Percentiles rank a stretch among this genome's conserved stretches.
Conservation (phyloP, 176 grass and related monocot species). For the Pharus latifolius region DNA sequence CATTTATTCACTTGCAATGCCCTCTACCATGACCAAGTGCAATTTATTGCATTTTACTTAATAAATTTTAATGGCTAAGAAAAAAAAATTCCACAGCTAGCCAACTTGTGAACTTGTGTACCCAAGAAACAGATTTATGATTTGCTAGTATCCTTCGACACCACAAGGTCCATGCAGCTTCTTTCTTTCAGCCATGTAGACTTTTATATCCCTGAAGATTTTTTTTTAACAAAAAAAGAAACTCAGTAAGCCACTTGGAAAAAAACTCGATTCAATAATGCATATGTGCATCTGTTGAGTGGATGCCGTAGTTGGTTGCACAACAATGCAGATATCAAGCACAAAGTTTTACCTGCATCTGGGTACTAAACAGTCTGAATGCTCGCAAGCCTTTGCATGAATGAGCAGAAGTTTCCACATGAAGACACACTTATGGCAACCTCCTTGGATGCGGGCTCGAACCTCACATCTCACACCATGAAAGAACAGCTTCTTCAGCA, state of each 20-base stretch:
- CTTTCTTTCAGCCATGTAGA: not conserved
- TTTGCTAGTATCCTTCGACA: not conserved
- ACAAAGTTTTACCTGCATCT: conserved; percentile 47
- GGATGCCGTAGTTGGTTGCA: too few relatives aligned
- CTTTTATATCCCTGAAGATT: conserved; percentile 35
- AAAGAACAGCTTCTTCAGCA: conserved; percentile 58
- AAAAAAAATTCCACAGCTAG: too few relatives aligned
- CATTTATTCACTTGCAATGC: conserved; percentile 32
- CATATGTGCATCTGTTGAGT: not conserved
- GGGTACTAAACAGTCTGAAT: conserved; percentile 14
- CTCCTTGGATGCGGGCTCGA: conserved; percentile 16
- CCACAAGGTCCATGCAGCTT: not conserved
- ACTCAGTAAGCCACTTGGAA: not conserved
- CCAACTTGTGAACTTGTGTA: conserved; percentile 1
- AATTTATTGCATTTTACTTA: conserved; percentile 27
- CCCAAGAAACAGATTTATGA: conserved; percentile 5
- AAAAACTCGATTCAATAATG: not conserved
- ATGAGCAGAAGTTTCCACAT: conserved; percentile 65
- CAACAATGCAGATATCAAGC: not conserved
- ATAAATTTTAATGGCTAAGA: conserved; percentile 21
- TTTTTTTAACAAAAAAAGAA: not conserved
- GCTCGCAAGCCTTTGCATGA: conserved; percentile 24
- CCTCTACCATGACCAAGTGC: not conserved
- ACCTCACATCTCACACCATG: conserved; percentile 59
- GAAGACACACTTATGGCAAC: conserved; percentile 51